Evolutionary conservation across 225 moss, liverwort and hornwort species (phyloP), one percentile per base, ranked within the genome.

Genomic region (Thuidium tamariscinum): DNA sequence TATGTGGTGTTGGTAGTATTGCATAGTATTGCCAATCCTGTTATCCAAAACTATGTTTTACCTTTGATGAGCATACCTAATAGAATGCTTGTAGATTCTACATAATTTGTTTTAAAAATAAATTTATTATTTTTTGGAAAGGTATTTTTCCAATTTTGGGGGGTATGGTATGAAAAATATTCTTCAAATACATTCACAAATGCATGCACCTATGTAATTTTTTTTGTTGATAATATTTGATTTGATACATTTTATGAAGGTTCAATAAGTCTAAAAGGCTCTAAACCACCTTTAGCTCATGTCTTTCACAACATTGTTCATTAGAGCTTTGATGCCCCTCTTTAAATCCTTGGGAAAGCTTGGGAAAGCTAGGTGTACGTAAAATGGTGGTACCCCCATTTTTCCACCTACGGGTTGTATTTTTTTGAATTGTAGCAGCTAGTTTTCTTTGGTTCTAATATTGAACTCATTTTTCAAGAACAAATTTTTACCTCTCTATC

Each of bases 391-490:
- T 67, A 37, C 1, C 11, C 3, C 18, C 19, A 19, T 66, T 36
- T 36, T 66, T 1, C 21, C 12, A 12, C 3, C 12, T 0, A 64
- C 1, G 0, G 2, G 34, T 18, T 34, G 34, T 4, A 4, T 16
- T 34, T 64, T 18, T 64, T 18, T 34, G 34, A 64, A 1, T 64
- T 64, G 34, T 34, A 64, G 0, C 7, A 64, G 0, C 1, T 34
- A 34, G 1, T 10, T 64, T 34, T 1, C 5, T 32, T 34, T n/a
- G 18, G 1, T 18, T 34, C 0, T 4, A 0, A 18, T 5, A 18
- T 18, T 34, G 18, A 34, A 34, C 0, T 10, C 1, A 34, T 63
- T 64, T 34, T 64, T 18, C 18, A 34, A 63, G 9, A 9, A 16
- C 4, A 0, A 2, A 17, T 34, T 4, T 16, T 8, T 1, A 0